These are phyloP conservation scores for Cyclostephanos invisitatus DNA, from an alignment of 108 stramenopile species.

Conservation along the genomic window DNA sequence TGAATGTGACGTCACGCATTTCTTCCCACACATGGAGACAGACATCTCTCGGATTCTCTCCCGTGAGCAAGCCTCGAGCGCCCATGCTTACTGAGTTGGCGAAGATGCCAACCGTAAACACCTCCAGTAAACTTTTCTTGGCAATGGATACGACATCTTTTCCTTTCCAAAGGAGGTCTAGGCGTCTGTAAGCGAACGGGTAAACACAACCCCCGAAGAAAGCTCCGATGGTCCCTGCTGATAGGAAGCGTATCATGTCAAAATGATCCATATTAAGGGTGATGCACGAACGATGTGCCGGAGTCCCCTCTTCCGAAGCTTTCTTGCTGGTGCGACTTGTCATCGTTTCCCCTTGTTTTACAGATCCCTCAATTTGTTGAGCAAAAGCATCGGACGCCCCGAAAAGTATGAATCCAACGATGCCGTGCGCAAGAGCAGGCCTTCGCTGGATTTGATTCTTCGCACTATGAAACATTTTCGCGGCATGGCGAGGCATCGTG, in stretches of 20 bases:
- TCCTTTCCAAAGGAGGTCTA: constrained; percentile 48
- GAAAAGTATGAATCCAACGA: constrained; percentile 17
- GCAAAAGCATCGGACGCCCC: constrained; percentile 15
- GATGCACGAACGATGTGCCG: neutral
- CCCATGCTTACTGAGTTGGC: constrained; percentile 58
- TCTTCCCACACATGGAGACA: constrained; percentile 43
- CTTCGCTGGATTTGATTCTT: constrained; percentile 2
- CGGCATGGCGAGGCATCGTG: constrained; percentile 4
- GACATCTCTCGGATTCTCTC: constrained; percentile 24
- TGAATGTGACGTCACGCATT: constrained; percentile 55
- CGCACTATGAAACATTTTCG: neutral
- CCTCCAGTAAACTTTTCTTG: constrained; percentile 55
- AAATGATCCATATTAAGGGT: constrained; percentile 3
- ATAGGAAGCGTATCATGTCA: constrained; percentile 18
- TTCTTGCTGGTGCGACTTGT: neutral
- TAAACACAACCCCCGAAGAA: constrained; percentile 59
- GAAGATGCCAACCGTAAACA: constrained; percentile 59
- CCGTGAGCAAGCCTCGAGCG: constrained; percentile 37
- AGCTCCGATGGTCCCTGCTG: constrained; percentile 48
- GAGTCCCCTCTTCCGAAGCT: neutral
- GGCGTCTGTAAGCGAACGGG: constrained; percentile 48
- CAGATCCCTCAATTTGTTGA: constrained; percentile 10
- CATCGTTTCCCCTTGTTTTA: neutral
- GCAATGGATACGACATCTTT: constrained; percentile 38
- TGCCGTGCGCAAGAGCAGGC: constrained; percentile 1